Percentiles rank a stretch among this genome's conserved stretches.
These are phyloP conservation scores for Diaporthe humulicola DNA, from an alignment of 2,329 filamentous ascomycete genomes.

Conservation along the genomic window DNA sequence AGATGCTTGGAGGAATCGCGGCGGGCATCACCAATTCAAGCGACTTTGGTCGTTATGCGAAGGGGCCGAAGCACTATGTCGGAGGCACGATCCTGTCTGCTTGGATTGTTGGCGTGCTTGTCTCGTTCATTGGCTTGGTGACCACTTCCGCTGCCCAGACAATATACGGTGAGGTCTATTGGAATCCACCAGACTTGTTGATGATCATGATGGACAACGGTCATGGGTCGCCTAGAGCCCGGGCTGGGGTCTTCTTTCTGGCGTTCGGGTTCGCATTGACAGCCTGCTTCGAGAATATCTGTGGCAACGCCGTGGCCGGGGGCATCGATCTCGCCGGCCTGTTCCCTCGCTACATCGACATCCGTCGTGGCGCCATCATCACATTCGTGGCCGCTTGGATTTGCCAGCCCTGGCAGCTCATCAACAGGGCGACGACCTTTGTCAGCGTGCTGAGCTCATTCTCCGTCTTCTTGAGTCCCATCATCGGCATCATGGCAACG, in stretches of 20 bases:
- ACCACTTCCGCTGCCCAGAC: constrained; percentile 58
- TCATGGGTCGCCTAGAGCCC: constrained; percentile 50
- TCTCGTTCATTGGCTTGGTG: constrained; percentile 57
- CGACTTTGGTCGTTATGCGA: constrained; percentile 59
- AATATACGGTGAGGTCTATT: constrained; percentile 60
- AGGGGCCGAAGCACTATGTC: constrained; percentile 50
- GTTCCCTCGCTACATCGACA: constrained; percentile 48
- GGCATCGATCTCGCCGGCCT: constrained; percentile 45
- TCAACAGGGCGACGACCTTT: constrained; percentile 48
- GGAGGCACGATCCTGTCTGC: constrained; percentile 55
- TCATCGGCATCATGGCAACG: constrained; percentile 54
- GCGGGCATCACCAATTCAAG: constrained; percentile 57
- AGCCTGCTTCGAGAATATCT: constrained; percentile 56
- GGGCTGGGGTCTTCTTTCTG: constrained; percentile 49
- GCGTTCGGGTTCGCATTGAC: constrained; percentile 55
- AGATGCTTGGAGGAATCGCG: constrained; percentile 55
- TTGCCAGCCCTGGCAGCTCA: constrained; percentile 50
- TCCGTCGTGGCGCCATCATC: constrained; percentile 48
- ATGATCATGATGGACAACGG: constrained; percentile 60
- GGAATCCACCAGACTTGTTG: constrained; percentile 60
- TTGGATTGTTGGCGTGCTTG: constrained; percentile 55
- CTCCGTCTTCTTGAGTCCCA: constrained; percentile 54
- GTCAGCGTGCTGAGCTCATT: constrained; percentile 54
- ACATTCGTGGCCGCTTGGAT: constrained; percentile 48
- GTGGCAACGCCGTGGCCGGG: constrained; percentile 49